Conservation (phyloP, 805 yeast species). For the Sugiyamaella floridensis region DNA sequence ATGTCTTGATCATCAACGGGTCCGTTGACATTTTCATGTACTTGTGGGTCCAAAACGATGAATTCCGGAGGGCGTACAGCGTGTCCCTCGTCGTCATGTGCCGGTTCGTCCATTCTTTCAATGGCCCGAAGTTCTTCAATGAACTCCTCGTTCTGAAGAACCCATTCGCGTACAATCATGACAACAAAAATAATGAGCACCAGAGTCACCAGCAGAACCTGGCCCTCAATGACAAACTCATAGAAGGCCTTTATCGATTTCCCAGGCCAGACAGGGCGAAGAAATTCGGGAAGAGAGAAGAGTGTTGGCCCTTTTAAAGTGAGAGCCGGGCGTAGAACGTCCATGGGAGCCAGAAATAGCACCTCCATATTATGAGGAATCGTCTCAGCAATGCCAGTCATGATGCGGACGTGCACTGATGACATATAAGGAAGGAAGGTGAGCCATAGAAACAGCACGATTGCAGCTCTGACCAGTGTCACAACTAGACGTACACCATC, state of each 20-base stretch:
- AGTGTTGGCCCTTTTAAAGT: neutral
- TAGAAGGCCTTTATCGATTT: neutral
- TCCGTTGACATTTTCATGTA: too few relatives aligned
- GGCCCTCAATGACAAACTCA: conserved; percentile 22
- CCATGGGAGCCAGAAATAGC: neutral
- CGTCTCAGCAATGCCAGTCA: conserved; percentile 17
- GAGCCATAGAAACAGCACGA: conserved; percentile 23
- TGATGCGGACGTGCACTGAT: conserved; percentile 18
- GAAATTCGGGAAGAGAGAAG: neutral
- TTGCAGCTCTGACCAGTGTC: conserved; percentile 17
- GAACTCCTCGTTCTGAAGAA: conserved; percentile 26
- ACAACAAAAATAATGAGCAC: conserved; percentile 32
- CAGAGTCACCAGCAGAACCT: conserved; percentile 20
- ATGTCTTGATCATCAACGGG: too few relatives aligned
- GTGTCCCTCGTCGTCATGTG: too few relatives aligned
- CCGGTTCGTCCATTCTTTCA: neutral
- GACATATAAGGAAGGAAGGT: conserved; percentile 23
- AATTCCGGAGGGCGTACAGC: too few relatives aligned
- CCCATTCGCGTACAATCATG: conserved; percentile 35
- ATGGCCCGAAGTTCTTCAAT: conserved; percentile 13
- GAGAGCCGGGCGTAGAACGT: neutral
- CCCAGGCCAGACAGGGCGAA: neutral
- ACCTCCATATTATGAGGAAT: conserved; percentile 12
- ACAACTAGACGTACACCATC: conserved; percentile 14
- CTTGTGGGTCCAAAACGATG: too few relatives aligned